Conservation (phyloP, 1,284 basidiomycete genomes). For the Puccinia triticina region DNA sequence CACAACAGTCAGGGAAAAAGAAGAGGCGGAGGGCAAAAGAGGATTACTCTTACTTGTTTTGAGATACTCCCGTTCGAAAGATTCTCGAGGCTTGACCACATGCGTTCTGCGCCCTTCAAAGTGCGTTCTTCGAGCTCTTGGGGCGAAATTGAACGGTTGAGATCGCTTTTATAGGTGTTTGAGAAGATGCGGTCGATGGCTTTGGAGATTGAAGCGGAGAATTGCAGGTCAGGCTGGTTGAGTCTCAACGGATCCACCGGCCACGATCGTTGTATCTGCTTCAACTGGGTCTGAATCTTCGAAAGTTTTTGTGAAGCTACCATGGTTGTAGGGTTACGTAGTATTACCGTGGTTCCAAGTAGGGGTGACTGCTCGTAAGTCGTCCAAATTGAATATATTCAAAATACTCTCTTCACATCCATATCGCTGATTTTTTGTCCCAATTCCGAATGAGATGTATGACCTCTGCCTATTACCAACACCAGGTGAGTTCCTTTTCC, state of each 20-base stretch:
- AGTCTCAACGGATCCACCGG: constrained; percentile 27
- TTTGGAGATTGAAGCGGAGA: constrained; percentile 18
- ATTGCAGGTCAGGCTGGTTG: constrained; percentile 30
- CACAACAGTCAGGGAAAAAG: neutral
- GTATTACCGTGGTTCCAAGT: too few relatives aligned
- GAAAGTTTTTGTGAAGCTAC: neutral
- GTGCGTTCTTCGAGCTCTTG: neutral
- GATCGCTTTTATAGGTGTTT: neutral
- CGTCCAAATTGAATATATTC: neutral
- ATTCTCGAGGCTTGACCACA: constrained; percentile 1
- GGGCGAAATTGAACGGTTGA: neutral
- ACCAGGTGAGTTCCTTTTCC: too few relatives aligned
- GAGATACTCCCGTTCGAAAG: neutral
- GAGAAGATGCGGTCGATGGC: constrained; percentile 23
- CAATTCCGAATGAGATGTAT: too few relatives aligned
- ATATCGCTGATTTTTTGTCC: too few relatives aligned
- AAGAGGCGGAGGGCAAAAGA: neutral
- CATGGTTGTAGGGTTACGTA: neutral
- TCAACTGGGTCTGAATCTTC: neutral
- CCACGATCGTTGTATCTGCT: constrained; percentile 20
- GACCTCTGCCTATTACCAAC: too few relatives aligned
- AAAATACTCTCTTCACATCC: neutral
- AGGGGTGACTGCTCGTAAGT: too few relatives aligned
- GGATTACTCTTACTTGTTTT: neutral
- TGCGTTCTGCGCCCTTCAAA: neutral